Conservation (phyloP, 1,139 yeast genomes). For the Hyphopichia wangnamkhiaoensis region DNA sequence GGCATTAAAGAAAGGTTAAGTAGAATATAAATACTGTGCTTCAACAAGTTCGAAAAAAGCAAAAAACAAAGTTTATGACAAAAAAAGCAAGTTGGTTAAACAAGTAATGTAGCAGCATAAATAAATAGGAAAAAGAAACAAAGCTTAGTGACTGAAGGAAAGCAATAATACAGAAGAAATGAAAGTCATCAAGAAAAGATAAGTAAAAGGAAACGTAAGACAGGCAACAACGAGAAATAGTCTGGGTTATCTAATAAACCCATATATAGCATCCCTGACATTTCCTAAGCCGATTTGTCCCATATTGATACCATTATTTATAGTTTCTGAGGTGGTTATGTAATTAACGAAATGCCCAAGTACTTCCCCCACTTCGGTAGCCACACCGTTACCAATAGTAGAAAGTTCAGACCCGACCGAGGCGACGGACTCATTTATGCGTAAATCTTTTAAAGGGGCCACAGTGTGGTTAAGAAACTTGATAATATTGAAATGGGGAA, state of each 20-base stretch:
- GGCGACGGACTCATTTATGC: slow-evolving; percentile 10
- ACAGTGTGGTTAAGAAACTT: slow-evolving; percentile 9
- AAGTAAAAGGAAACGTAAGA: neutral
- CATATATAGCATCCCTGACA: slow-evolving; percentile 26
- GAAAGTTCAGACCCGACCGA: slow-evolving; percentile 8
- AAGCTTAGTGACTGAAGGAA: too few species aligned
- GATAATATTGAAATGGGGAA: slow-evolving; percentile 10
- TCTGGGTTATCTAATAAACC: slow-evolving; percentile 6
- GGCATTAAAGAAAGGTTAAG: neutral
- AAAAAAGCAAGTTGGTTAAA: too few species aligned
- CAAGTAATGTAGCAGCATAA: too few species aligned
- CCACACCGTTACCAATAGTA: slow-evolving; percentile 10
- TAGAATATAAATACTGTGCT: too few species aligned
- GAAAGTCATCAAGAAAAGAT: neutral
- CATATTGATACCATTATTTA: slow-evolving; percentile 19
- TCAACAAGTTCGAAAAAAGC: too few species aligned
- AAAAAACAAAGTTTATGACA: neutral
- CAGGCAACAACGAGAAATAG: neutral
- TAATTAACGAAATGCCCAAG: slow-evolving; percentile 13
- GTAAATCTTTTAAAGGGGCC: slow-evolving; percentile 7
- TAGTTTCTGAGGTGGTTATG: slow-evolving; percentile 17
- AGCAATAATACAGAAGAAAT: neutral
- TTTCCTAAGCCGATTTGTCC: slow-evolving; percentile 38
- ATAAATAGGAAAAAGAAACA: neutral
- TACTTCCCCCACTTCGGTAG: slow-evolving; percentile 13